Base-by-base conservation (phyloP, 148 eudicot species). In the Talinum fruticosum region DNA sequence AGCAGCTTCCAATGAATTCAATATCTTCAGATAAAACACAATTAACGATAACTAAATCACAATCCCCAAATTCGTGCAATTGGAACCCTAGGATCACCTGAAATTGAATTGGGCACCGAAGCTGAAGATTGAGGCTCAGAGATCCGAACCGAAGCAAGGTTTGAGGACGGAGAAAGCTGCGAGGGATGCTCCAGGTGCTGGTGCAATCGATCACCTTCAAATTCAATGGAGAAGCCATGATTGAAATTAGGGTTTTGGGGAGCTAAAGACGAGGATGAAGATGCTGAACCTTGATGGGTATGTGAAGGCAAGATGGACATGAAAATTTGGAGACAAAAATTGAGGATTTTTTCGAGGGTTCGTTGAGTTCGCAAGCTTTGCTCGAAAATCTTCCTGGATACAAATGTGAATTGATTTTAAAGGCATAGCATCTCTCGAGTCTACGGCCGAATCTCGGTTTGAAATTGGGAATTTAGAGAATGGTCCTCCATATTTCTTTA, bases 261-360 rank as follows among this genome's bases (percentile, higher is more conserved):
- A 35, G 82, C 62, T 45, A 78, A 28, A 54, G 78, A 76, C 10
- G 89, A 78, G 24, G 89, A 83, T 6, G 88, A 86, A 28, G 97
- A 87, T 54, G 92, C 72, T 85, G 93, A 82, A 85, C 83, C 91
- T 72, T 81, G 91, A 85, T 89, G 73, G 80, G 68, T 84, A 29
- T 83, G 81, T 15, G 90, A 82, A 76, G 97, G 96, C 92, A 88
- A 90, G 97, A 92, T 94, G 98, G 98, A 94, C 98, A 94, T 94
- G 89, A 93, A 93, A 93, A 66, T 83, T 10, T 10, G 73, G 83
- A 53, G 78, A 75, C 79, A 67, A 75, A 71, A 37, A 45, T 64
- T 71, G 76, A 74, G 77, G 33, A 67, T 10, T 37, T 67, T 38
- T 41, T 47, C 7, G 53, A 70, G 78, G 82, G 49, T 73, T 73